These are phyloP conservation scores for Fraxinus floribunda DNA, from an alignment of 305 asterid genomes.

Conservation along the genomic window DNA sequence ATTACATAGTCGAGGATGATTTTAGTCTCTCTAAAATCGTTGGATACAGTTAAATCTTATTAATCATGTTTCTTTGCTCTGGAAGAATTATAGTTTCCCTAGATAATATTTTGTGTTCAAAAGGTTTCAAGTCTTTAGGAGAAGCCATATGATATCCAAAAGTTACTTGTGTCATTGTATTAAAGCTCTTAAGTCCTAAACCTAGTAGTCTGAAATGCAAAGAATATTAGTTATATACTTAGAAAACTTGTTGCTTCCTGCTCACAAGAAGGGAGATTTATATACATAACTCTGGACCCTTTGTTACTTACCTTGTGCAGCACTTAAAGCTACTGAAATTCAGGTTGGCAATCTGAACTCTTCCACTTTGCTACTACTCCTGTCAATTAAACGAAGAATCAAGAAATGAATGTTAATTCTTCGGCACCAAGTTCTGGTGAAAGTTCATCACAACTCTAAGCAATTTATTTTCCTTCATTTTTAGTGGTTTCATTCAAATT, in stretches of 20 bases:
- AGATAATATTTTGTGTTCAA: neutral
- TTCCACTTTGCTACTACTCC: conserved; percentile 80
- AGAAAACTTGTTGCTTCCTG: neutral
- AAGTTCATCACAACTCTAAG: neutral
- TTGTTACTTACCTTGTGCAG: conserved; percentile 78
- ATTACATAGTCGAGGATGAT: neutral
- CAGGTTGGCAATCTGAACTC: conserved; percentile 73
- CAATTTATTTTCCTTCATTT: neutral
- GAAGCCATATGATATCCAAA: neutral
- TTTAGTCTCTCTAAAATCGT: neutral
- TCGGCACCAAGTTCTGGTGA: neutral
- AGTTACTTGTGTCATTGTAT: neutral
- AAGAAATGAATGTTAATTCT: conserved; percentile 20
- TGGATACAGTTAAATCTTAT: neutral
- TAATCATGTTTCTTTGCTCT: neutral
- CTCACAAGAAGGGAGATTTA: conserved; percentile 4
- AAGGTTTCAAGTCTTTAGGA: neutral
- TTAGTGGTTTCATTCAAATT: neutral
- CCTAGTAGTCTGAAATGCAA: neutral
- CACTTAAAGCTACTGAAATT: conserved; percentile 77
- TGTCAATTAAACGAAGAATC: conserved; percentile 30
- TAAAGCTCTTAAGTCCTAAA: neutral
- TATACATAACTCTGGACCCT: conserved; percentile 18
- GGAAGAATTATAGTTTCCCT: neutral
- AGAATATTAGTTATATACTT: neutral